These are phyloP conservation scores for Pythium graminicola DNA, from an alignment of 352 stramenopile species.

Conservation along the genomic window DNA sequence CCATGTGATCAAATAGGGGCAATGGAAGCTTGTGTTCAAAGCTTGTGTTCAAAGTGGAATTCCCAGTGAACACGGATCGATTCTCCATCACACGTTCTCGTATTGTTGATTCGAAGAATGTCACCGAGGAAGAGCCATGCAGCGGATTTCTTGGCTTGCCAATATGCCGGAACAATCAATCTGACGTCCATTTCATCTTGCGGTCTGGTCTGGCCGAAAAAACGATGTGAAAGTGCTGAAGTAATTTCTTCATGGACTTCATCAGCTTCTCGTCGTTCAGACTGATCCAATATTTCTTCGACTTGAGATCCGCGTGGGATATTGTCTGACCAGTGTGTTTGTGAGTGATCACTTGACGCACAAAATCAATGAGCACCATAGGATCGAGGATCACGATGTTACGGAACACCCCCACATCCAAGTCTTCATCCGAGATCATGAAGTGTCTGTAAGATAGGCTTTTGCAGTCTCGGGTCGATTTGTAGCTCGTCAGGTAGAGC, in stretches of 20 bases:
- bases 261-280: neutral
- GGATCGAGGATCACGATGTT: constrained; percentile 12
- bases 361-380: constrained; percentile 12
- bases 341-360: constrained; percentile 11
- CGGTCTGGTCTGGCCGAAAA: neutral
- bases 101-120: neutral
- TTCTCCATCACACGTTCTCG: neutral
- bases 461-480: neutral
- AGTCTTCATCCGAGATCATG: constrained; percentile 14
- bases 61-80: constrained; percentile 10
- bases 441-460: constrained; percentile 6
- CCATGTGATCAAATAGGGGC: constrained; percentile 8
- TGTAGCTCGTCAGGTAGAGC: neutral
- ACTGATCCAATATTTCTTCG: neutral
- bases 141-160: neutral
- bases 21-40: neutral
- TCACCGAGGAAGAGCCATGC: neutral
- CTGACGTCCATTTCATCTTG: neutral
- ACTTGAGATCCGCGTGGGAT: neutral
- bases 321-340: neutral
- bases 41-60: constrained; percentile 10
- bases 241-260: constrained; percentile 2
- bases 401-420: neutral
- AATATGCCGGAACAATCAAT: constrained; percentile 2
- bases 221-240: neutral